Base-by-base conservation (phyloP, 306 rosid species). In the Vigna trinervia region DNA sequence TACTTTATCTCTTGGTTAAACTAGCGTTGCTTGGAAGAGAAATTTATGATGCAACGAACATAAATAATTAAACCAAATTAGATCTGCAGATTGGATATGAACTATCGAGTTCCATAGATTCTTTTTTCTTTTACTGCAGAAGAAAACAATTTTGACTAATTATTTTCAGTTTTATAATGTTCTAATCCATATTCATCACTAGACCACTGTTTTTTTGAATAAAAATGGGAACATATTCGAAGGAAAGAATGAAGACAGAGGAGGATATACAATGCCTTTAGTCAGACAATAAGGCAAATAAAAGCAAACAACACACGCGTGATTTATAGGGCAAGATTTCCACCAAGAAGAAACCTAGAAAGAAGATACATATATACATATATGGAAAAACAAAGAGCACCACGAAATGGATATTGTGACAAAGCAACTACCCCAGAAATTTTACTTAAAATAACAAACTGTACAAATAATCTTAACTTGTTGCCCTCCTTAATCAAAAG, bases 31-130 rank as follows among this genome's bases (percentile, higher is more conserved):
- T 36, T 36, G 1, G 41, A 6, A 36, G 2, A 36, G 9, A 36
- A 6, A 36, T 36, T 36, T 36, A 36, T 1, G 41, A 36, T 36
- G 41, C 41, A 34, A 34, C 38, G 1, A 34, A 34, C 1, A 34
- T 34, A 26, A 2, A 34, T 36, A 62, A 32, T 3, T 26, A 57
- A 48, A 51, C 57, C 56, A 71, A 63, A 71, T 14, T 39, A 72
- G 57, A 82, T 39, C n/a, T 26, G 58, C 53, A 47, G 20, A 53
- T 64, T 20, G 67, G 22, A 65, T 48, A 52, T 73, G 79, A 64
- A 54, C 79, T 28, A 8, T 38, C 20, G 20, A 45, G 53, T 19
- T 73, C 46, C 65, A 12, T 8, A 53, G 46, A 28, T 45, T 59
- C 52, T 22, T 50, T 30, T 39, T 58, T 34, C 38, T 4, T 56